phyloP scores from a whole-genome alignment of 2,329 filamentous ascomycete species.

The Lizonia empirigonia region DNA sequence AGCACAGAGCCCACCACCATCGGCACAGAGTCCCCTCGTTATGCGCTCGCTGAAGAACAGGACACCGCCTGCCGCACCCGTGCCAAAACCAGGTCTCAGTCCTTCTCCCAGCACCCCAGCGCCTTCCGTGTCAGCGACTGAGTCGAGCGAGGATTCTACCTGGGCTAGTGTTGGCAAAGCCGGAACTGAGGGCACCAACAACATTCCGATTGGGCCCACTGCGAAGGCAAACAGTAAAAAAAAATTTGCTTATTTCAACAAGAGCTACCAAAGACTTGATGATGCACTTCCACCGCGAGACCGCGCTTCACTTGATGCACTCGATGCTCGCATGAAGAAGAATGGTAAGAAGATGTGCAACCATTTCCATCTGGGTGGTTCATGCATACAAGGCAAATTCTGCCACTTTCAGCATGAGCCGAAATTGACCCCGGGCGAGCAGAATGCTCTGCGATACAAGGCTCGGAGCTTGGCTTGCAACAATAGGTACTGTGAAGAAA shows the following conservation, averaged over 20 bases:
- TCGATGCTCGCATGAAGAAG: constrained; percentile 41
- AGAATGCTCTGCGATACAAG: constrained; percentile 51
- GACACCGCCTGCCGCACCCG: constrained; percentile 19
- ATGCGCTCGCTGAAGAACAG: constrained; percentile 22
- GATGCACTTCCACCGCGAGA: constrained; percentile 43
- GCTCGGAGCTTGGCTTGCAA: constrained; percentile 50
- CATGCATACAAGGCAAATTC: constrained; percentile 49
- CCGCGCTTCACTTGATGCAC: constrained; percentile 26
- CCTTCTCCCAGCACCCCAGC: constrained; percentile 30
- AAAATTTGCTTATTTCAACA: constrained; percentile 51
- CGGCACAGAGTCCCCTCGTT: constrained; percentile 17
- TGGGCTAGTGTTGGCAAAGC: constrained; percentile 52
- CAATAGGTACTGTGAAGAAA: constrained; percentile 47
- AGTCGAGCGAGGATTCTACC: constrained; percentile 25
- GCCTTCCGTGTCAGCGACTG: constrained; percentile 23
- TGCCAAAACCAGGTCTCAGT: constrained; percentile 18
- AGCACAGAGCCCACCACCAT: constrained; percentile 6
- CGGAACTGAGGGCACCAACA: constrained; percentile 35
- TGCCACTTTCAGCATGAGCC: constrained; percentile 53
- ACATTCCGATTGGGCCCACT: constrained; percentile 46
- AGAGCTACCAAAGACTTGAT: constrained; percentile 51
- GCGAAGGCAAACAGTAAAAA: constrained; percentile 29
- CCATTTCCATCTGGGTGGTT: constrained; percentile 44
- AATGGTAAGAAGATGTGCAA: constrained; percentile 44
- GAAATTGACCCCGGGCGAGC: constrained; percentile 45